Evolutionary conservation across 2,329 filamentous ascomycete genomes (phyloP).

Genomic region (Blumeria graminis): DNA sequence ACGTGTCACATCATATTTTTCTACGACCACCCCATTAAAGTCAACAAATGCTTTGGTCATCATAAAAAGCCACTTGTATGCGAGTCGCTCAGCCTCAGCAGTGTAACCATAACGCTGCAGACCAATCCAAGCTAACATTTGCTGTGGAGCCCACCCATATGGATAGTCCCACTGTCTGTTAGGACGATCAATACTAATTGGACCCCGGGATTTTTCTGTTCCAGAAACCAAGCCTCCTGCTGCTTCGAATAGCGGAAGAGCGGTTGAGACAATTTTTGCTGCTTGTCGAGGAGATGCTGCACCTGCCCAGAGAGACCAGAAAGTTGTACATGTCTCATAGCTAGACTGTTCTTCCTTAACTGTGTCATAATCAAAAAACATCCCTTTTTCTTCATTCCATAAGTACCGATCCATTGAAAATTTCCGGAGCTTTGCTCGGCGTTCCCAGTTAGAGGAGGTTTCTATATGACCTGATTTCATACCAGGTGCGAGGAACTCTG

Average conservation of each 20-base stretch:
- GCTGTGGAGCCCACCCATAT: constrained; percentile 94
- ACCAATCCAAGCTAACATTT: constrained; percentile 93
- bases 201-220: constrained; percentile 68
- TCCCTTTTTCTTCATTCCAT: constrained; percentile 77
- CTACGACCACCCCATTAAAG: constrained; percentile 92
- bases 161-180: constrained; percentile 98
- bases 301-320: constrained; percentile 95
- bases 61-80: constrained; percentile 97
- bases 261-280: constrained; percentile 54
- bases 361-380: constrained; percentile 97
- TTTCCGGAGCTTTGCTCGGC: constrained; percentile 64
- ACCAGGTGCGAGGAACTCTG: constrained; percentile 51
- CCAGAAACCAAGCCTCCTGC: constrained; percentile 74
- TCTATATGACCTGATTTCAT: constrained; percentile 46
- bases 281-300: constrained; percentile 70
- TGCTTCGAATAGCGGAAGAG: constrained; percentile 68
- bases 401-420: constrained; percentile 73
- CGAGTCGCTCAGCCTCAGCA: constrained; percentile 67
- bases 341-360: constrained; percentile 52
- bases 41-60: constrained; percentile 96
- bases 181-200: constrained; percentile 54
- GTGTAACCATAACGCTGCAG: constrained; percentile 77
- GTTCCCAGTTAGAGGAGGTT: constrained; percentile 73
- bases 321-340: constrained; percentile 82
- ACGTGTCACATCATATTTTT: constrained; percentile 94